These are phyloP conservation scores for Vitis hybrid DNA, from an alignment of 177 flowering plant genomes.

Conservation along the genomic window DNA sequence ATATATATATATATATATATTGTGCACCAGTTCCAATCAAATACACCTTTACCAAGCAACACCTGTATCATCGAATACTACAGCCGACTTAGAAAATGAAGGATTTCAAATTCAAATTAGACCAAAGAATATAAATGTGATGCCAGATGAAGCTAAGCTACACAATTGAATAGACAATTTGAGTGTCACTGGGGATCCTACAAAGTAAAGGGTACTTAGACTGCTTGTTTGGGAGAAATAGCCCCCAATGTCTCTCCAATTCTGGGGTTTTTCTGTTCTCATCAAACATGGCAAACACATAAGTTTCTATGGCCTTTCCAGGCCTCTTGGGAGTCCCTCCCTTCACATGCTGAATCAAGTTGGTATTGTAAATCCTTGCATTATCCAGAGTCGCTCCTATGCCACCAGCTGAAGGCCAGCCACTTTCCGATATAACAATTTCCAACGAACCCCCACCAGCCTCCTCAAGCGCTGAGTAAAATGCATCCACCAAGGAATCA, in stretches of 20 bases:
- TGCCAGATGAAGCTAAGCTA: no score
- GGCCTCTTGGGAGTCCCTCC: constrained; percentile 9
- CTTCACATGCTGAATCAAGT: constrained; percentile 1
- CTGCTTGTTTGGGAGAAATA: constrained; percentile 1
- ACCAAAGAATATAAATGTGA: no score
- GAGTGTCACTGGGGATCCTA: no score
- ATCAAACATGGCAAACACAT: constrained; percentile 4
- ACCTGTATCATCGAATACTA: no score
- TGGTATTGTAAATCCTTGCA: constrained; percentile 3
- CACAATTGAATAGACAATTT: no score
- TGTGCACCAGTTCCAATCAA: no score
- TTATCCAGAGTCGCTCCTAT: neutral
- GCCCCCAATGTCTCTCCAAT: constrained; percentile 1
- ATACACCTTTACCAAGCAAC: no score
- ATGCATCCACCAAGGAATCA: constrained; percentile 1
- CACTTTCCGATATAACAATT: neutral
- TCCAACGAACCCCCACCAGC: neutral
- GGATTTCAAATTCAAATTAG: no score
- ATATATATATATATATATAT: no score
- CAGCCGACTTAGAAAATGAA: no score
- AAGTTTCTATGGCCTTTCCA: neutral
- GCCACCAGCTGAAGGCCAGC: constrained; percentile 6
- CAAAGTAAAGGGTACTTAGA: neutral
- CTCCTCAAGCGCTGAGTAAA: neutral
- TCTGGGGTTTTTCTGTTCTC: neutral